A percentile compares a stretch with the other conserved stretches of the same genome.
phyloP scores from a whole-genome alignment of 176 grass and related monocot species.

The Phoenix dactylifera region DNA sequence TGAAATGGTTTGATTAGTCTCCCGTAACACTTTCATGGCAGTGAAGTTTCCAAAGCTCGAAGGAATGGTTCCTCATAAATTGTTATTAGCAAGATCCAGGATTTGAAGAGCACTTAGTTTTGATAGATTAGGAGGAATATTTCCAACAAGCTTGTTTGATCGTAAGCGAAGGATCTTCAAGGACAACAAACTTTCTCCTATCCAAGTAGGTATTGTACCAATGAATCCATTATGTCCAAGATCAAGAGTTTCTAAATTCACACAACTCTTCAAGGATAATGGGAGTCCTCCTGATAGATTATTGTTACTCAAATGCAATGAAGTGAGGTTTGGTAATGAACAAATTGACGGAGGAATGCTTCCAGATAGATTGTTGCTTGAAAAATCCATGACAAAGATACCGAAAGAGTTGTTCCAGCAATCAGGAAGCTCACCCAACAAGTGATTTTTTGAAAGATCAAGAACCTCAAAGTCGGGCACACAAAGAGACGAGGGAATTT shows the following conservation, averaged over 20 bases:
- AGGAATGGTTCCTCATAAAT: no score
- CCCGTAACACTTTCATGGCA: no score
- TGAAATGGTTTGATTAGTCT: no score
- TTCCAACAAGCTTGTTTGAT: constrained; percentile 21
- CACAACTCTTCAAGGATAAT: neutral
- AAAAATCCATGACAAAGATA: neutral
- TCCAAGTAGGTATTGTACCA: constrained; percentile 11
- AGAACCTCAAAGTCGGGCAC: no score
- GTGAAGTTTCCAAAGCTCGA: no score
- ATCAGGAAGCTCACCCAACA: neutral
- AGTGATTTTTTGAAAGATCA: no score
- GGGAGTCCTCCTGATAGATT: neutral
- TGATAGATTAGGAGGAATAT: constrained; percentile 3
- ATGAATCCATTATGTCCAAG: constrained; percentile 1
- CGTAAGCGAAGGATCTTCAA: constrained; percentile 1
- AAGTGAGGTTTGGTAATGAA: no score
- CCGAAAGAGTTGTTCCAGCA: neutral
- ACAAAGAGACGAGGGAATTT: no score
- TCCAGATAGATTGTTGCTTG: neutral
- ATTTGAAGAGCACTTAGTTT: no score
- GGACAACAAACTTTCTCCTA: neutral
- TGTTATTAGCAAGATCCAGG: no score
- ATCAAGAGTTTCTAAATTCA: neutral
- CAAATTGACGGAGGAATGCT: neutral
- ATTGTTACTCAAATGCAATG: no score